Evolutionary conservation across 805 yeast genomes (phyloP).

Genomic region (Candida railenensis): DNA sequence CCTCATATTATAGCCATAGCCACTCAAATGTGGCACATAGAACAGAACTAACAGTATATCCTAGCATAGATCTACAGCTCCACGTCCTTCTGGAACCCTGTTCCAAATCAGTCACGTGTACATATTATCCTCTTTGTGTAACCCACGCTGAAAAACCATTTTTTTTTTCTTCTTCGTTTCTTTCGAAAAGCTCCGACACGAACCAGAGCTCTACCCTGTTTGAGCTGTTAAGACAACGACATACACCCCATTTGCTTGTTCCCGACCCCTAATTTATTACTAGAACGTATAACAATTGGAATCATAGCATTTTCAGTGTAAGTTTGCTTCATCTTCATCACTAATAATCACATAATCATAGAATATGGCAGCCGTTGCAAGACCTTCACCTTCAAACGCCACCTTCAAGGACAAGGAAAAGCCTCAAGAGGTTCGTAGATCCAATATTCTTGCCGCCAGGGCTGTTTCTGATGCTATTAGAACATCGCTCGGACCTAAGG

Average conservation of each 20-base stretch:
- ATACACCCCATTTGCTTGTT: too few species aligned
- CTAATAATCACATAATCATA: background rate
- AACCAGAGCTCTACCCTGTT: too few species aligned
- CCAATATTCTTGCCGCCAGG: slow-evolving; percentile 87
- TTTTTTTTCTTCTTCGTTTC: background rate
- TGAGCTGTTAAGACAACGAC: too few species aligned
- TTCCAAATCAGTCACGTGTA: background rate
- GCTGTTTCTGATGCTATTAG: slow-evolving; percentile 95
- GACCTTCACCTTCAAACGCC: slow-evolving; percentile 63
- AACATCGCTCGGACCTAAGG: slow-evolving; percentile 96
- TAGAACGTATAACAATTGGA: too few species aligned
- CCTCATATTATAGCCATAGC: too few species aligned
- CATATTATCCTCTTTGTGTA: background rate
- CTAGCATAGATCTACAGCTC: too few species aligned
- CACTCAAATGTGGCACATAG: too few species aligned
- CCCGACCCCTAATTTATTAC: too few species aligned
- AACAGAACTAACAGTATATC: too few species aligned
- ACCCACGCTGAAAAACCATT: background rate
- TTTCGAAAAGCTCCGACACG: background rate
- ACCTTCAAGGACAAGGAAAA: slow-evolving; percentile 91
- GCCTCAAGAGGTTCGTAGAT: slow-evolving; percentile 90
- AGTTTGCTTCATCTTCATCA: background rate
- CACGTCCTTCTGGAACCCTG: too few species aligned
- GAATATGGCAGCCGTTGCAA: slow-evolving; percentile 8
- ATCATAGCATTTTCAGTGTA: too few species aligned